Percentiles rank a stretch among this genome's conserved stretches.
These are phyloP conservation scores for Wakefieldia striispora DNA, from an alignment of 768 basidiomycete species.

Conservation along the genomic window DNA sequence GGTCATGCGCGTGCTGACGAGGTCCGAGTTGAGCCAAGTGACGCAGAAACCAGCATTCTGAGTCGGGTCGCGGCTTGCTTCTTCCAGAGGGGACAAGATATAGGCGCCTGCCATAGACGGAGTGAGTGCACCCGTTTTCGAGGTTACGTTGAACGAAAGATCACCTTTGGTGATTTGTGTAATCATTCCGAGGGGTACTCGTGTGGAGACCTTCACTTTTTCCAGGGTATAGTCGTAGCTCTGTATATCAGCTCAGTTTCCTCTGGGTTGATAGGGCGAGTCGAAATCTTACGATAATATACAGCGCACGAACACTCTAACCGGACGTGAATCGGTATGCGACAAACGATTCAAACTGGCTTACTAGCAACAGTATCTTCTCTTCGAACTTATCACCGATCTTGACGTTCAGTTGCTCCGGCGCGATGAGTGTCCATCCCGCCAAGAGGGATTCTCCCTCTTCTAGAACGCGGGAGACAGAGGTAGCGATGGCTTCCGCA, in stretches of 20 bases:
- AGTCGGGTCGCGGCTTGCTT: constrained; percentile 80
- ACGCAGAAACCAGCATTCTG: constrained; percentile 90
- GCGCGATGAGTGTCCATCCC: constrained; percentile 93
- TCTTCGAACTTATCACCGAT: constrained; percentile 86
- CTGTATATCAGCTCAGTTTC: constrained; percentile 38
- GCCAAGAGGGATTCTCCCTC: constrained; percentile 76
- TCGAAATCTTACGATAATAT: constrained; percentile 66
- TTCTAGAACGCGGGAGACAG: constrained; percentile 68
- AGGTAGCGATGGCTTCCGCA: constrained; percentile 89
- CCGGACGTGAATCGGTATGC: constrained; percentile 1
- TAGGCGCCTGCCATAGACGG: constrained; percentile 67
- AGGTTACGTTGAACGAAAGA: constrained; percentile 1
- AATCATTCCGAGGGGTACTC: constrained; percentile 84
- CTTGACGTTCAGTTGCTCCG: constrained; percentile 69
- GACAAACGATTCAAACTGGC: constrained; percentile 28
- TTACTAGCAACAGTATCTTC: constrained; percentile 84
- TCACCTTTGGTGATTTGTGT: constrained; percentile 74
- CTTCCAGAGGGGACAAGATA: constrained; percentile 90
- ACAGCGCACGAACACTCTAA: constrained; percentile 53
- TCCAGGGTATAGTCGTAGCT: constrained; percentile 93
- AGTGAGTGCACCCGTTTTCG: background rate
- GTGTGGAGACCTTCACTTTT: constrained; percentile 87
- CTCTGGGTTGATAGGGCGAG: background rate
- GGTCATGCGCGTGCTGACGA: constrained; percentile 66
- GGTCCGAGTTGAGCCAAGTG: constrained; percentile 70